phyloP scores from a whole-genome alignment of 768 basidiomycete species.

The Hericium rajendrae region DNA sequence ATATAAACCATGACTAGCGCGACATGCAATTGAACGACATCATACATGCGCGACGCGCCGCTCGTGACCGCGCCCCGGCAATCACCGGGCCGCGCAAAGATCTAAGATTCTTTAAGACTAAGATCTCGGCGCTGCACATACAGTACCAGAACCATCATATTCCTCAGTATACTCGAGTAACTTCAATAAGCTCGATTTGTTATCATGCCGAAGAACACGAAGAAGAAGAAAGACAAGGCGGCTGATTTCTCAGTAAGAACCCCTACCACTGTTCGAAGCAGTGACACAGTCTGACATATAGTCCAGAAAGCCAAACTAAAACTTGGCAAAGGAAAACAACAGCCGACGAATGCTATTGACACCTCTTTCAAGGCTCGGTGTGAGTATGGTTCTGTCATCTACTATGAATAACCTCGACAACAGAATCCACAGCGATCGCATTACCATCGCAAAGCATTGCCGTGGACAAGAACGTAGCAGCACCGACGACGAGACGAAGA shows the following conservation, averaged over 20 bases:
- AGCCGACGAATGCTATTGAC: slow-evolving; percentile 78
- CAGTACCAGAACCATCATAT: too few relatives aligned
- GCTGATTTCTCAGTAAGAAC: slow-evolving; percentile 70
- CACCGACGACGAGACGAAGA: slow-evolving; percentile 69
- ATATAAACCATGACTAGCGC: too few relatives aligned
- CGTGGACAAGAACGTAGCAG: slow-evolving; percentile 39
- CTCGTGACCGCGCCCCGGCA: too few relatives aligned
- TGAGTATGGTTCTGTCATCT: slow-evolving; percentile 31
- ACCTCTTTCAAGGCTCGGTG: slow-evolving; percentile 94
- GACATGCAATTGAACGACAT: too few relatives aligned
- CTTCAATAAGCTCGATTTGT: too few relatives aligned
- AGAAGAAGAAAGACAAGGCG: slow-evolving; percentile 79
- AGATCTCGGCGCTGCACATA: too few relatives aligned
- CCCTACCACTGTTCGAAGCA: neutral
- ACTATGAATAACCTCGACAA: neutral
- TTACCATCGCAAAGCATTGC: slow-evolving; percentile 79
- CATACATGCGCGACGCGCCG: too few relatives aligned
- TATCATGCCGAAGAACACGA: slow-evolving; percentile 75
- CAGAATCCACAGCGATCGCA: slow-evolving; percentile 57
- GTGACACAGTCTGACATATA: neutral
- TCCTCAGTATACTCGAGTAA: too few relatives aligned
- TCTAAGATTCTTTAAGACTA: too few relatives aligned
- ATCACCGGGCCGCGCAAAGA: too few relatives aligned
- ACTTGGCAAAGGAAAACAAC: slow-evolving; percentile 88
- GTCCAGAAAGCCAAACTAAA: slow-evolving; percentile 90